phyloP scores from a whole-genome alignment of 306 rosid genomes.

The Quercus variabilis region DNA sequence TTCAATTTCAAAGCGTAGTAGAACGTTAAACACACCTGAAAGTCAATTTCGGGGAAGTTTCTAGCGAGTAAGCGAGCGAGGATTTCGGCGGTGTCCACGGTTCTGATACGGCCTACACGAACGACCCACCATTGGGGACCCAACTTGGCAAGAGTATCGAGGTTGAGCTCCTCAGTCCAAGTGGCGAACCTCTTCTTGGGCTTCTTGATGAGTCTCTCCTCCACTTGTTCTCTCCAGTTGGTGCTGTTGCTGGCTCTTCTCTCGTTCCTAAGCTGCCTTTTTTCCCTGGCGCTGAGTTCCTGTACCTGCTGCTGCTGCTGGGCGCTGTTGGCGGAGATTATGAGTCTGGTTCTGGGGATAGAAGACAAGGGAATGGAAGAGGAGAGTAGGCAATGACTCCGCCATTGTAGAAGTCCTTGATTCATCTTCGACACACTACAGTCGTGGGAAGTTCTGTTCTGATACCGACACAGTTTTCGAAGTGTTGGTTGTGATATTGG shows the following conservation, averaged over 20 bases:
- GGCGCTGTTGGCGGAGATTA: slow-evolving; percentile 34
- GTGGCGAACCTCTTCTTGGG: slow-evolving; percentile 57
- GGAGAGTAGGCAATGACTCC: slow-evolving; percentile 48
- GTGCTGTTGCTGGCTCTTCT: slow-evolving; percentile 56
- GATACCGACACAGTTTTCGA: not conserved
- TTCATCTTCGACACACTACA: slow-evolving; percentile 38
- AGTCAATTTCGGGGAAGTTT: slow-evolving; percentile 53
- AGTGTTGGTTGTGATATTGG: not conserved
- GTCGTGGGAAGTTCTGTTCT: not conserved
- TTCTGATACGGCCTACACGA: slow-evolving; percentile 54
- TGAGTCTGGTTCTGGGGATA: slow-evolving; percentile 15
- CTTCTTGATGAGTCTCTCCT: slow-evolving; percentile 63
- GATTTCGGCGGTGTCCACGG: slow-evolving; percentile 49
- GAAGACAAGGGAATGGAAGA: slow-evolving; percentile 15
- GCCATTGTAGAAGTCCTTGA: slow-evolving; percentile 48
- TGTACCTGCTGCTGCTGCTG: not conserved
- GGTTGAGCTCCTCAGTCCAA: slow-evolving; percentile 79
- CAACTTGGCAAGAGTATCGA: slow-evolving; percentile 55
- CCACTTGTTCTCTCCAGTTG: slow-evolving; percentile 79
- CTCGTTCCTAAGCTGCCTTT: slow-evolving; percentile 67
- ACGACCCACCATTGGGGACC: slow-evolving; percentile 91
- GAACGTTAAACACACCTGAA: slow-evolving; percentile 40
- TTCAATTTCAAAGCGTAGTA: not conserved
- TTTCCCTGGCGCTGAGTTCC: slow-evolving; percentile 55
- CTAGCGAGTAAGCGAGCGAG: slow-evolving; percentile 65